A percentile compares a stretch with the other conserved stretches of the same genome.
Conservation (phyloP, 345 rosid genomes). For the Euphorbia tirucalli region DNA sequence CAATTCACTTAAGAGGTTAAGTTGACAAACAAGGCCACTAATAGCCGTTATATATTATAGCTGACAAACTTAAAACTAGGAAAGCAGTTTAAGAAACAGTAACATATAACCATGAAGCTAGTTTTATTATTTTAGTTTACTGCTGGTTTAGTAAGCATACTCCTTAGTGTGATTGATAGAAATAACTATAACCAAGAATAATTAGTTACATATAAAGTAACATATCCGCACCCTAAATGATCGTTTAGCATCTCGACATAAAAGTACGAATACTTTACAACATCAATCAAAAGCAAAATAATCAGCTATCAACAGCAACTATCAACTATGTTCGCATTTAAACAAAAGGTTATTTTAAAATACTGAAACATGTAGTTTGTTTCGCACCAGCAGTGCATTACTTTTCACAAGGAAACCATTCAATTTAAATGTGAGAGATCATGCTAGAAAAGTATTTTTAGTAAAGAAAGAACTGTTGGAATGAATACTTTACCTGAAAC, state of each 20-base stretch:
- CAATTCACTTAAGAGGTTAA: too few species aligned
- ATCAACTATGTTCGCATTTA: background rate
- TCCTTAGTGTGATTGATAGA: background rate
- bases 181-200: background rate
- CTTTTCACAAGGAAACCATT: background rate
- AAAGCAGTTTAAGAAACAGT: too few species aligned
- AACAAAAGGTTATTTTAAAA: background rate
- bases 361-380: background rate
- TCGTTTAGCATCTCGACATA: background rate
- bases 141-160: too few species aligned
- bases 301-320: background rate
- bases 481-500: conserved; percentile 73
- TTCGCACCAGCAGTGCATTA: background rate
- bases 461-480: conserved; percentile 8
- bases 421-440: background rate
- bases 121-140: too few species aligned
- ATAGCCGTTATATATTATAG: too few species aligned
- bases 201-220: too few species aligned
- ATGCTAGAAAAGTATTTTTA: conserved; percentile 4
- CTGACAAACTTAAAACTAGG: too few species aligned
- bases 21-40: too few species aligned
- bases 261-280: background rate
- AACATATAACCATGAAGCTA: too few species aligned
- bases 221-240: too few species aligned
- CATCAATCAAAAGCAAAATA: background rate